A percentile compares a stretch with the other conserved stretches of the same genome.
These are phyloP conservation scores for Poronia punctata DNA, from an alignment of 495 filamentous ascomycete genomes.

Conservation along the genomic window DNA sequence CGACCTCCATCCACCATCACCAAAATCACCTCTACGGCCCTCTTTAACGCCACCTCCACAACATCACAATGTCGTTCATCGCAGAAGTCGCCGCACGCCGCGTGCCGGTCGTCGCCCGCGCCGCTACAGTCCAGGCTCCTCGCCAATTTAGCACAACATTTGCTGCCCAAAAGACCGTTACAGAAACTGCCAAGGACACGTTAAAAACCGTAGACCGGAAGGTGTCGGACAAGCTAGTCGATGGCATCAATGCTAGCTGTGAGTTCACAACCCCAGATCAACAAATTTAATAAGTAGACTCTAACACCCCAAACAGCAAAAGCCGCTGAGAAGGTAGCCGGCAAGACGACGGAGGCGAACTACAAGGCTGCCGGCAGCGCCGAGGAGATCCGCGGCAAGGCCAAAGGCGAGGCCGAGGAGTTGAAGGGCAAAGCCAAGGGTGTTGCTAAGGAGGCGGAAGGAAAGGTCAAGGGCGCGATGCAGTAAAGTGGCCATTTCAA, in stretches of 20 bases:
- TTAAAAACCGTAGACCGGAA: constrained; percentile 45
- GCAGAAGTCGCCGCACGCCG: constrained; percentile 31
- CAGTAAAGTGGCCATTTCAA: constrained; percentile 3
- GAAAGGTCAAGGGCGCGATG: constrained; percentile 21
- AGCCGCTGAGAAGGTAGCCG: constrained; percentile 38
- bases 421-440: constrained; percentile 22
- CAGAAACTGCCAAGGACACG: constrained; percentile 44
- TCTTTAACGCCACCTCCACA: too few relatives aligned
- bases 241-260: constrained; percentile 48
- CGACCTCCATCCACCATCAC: too few relatives aligned
- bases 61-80: constrained; percentile 45
- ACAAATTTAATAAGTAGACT: background rate
- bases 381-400: constrained; percentile 28
- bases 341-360: constrained; percentile 21
- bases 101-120: constrained; percentile 28
- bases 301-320: constrained; percentile 26
- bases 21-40: too few relatives aligned
- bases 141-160: constrained; percentile 38
- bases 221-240: constrained; percentile 49
- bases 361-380: constrained; percentile 33
- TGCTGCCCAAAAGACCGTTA: constrained; percentile 33
- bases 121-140: constrained; percentile 19
- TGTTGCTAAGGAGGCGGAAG: constrained; percentile 19
- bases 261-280: constrained; percentile 13
- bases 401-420: constrained; percentile 32